Evolutionary conservation across 257 asterid species (phyloP).

Genomic region (Hygrophila difformis): DNA sequence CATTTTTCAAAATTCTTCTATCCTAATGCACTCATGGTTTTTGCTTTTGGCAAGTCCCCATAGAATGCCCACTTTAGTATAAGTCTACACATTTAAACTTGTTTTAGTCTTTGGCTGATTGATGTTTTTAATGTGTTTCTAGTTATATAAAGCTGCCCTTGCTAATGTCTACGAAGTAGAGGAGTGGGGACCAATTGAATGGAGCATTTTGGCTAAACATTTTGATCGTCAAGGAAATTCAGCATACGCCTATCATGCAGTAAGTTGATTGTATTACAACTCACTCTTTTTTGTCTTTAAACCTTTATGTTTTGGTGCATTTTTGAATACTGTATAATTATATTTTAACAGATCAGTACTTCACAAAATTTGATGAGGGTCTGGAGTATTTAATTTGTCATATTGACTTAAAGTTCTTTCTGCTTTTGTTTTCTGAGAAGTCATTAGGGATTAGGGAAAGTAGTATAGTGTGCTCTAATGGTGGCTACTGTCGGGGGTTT

Average conservation of each 20-base stretch:
- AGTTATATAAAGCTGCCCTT: slow-evolving; percentile 79
- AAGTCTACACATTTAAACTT: background rate
- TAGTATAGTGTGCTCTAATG: no score
- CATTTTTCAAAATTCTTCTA: no score
- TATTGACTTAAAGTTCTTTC: no score
- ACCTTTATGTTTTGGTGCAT: slow-evolving; percentile 8
- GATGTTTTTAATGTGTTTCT: slow-evolving; percentile 11
- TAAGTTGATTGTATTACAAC: slow-evolving; percentile 35
- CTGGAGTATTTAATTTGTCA: no score
- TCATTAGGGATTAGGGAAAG: no score
- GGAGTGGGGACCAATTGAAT: slow-evolving; percentile 94
- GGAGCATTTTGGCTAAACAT: slow-evolving; percentile 86
- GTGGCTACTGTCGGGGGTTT: no score
- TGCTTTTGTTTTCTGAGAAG: no score
- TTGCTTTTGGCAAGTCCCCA: no score
- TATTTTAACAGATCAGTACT: no score
- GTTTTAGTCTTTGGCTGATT: slow-evolving; percentile 9
- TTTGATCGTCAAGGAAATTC: slow-evolving; percentile 93
- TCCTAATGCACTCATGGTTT: no score
- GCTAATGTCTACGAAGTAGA: slow-evolving; percentile 78
- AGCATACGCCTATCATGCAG: slow-evolving; percentile 92
- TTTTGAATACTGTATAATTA: background rate
- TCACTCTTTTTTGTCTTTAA: background rate
- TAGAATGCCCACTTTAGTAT: no score
- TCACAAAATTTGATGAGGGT: no score